Base-by-base conservation (phyloP, 2,329 filamentous ascomycete species). In the Sporothrix brasiliensis region DNA sequence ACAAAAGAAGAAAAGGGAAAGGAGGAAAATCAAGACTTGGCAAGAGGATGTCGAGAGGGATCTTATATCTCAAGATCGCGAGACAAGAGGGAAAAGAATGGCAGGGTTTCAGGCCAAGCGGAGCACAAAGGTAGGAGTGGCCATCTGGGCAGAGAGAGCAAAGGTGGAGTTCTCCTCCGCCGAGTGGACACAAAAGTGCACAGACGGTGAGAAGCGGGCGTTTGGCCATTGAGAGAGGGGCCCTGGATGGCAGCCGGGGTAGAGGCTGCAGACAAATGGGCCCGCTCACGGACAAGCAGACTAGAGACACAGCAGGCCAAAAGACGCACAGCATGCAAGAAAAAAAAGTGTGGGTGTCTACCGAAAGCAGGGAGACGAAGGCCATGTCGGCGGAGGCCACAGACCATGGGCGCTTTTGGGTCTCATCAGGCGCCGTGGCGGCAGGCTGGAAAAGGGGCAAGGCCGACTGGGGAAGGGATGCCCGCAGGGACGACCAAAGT, bases 51-150 rank as follows among this genome's bases (percentile, higher is more conserved):
- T 30, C 70, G 66, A 67, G 58, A n/a, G 60, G 69, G 71, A 34
- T 73, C 72, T 74, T 74, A 74, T 74, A 74, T 72, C 39, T 39
- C 19, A 21, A 50, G 27, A 47, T 47, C 14, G n/a, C 30, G 50
- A 39, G 41, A 47, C 27, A 60, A 27, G 30, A 53, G 16, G 19
- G 24, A 24, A 60, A n/a, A 68, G 39, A n/a, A 14, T 27, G 30
- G 14, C 9, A 34, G 13, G 47, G 27, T 27, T 24, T 50, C 16
- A 27, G 63, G 44, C 21, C 39, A 63, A 30, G 58, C 39, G 10
- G n/a, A 58, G 54, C 41, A 34, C 41, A 44, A 44, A 58, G 54
- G 54, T 30, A 56, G 24, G 11, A 11, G 27, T 39, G 5, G 54
- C 30, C 56, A 60, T 58, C 52, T 54, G 21, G 19, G n/a, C 41